These are phyloP conservation scores for Rehmannia glutinosa DNA, from an alignment of 257 asterid genomes.

Conservation along the genomic window DNA sequence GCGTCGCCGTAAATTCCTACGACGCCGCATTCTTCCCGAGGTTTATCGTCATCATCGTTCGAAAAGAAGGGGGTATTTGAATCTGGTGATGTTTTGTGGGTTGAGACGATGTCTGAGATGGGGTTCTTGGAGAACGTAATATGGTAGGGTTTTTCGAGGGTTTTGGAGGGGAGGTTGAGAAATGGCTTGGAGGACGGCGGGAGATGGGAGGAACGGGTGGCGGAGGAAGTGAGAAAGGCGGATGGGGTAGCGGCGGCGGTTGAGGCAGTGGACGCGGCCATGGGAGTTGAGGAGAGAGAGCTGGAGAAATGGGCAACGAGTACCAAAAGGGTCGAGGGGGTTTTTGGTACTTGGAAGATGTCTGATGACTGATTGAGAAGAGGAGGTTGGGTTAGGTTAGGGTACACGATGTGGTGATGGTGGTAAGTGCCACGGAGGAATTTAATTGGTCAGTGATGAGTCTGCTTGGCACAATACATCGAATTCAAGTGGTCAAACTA, in stretches of 20 bases:
- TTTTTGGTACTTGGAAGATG: conserved; percentile 14
- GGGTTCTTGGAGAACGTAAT: conserved; percentile 49
- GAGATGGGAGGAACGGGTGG: conserved; percentile 21
- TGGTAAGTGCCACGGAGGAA: neutral
- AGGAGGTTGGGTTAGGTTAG: neutral
- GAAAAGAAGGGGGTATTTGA: neutral
- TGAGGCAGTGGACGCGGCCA: conserved; percentile 35
- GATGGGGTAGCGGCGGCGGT: conserved; percentile 32
- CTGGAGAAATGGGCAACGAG: no score
- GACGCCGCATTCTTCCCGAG: conserved; percentile 94
- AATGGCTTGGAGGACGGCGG: conserved; percentile 11
- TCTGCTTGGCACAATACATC: neutral
- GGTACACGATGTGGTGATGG: neutral
- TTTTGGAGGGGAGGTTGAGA: conserved; percentile 10
- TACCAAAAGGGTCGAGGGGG: no score
- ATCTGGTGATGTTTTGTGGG: no score
- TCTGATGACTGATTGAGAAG: neutral
- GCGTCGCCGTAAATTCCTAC: conserved; percentile 94
- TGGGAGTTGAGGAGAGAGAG: neutral
- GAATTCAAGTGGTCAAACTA: neutral
- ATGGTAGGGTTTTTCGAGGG: conserved; percentile 29
- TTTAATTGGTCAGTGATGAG: neutral
- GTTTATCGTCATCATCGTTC: conserved; percentile 51
- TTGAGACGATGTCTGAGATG: conserved; percentile 34
- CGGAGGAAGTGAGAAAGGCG: conserved; percentile 23